Evolutionary conservation across 2,329 filamentous ascomycete species (phyloP).

Genomic region (Colletotrichum sansevieriae): DNA sequence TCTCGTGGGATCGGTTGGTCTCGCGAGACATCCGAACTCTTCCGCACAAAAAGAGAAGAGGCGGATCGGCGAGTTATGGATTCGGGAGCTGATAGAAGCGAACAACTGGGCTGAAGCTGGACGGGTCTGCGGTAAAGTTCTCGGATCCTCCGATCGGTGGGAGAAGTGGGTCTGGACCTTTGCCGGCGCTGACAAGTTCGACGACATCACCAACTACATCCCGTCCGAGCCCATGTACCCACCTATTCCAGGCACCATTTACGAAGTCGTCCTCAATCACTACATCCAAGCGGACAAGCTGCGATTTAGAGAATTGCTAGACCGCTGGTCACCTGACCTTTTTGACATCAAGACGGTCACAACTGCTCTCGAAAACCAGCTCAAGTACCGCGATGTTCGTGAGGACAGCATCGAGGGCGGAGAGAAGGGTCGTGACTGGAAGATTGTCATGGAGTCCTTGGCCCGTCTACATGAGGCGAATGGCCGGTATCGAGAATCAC

Average conservation of each 20-base stretch:
- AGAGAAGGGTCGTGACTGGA: constrained; percentile 84
- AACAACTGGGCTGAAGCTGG: constrained; percentile 84
- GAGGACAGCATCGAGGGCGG: constrained; percentile 83
- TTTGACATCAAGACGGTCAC: constrained; percentile 85
- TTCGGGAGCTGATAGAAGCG: constrained; percentile 83
- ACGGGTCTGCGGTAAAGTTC: constrained; percentile 83
- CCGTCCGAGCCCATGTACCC: constrained; percentile 83
- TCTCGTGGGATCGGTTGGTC: constrained; percentile 68
- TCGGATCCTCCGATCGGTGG: constrained; percentile 85
- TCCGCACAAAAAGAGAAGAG: constrained; percentile 85
- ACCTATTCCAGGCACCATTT: constrained; percentile 83
- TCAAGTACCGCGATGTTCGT: constrained; percentile 80
- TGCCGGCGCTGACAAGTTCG: constrained; percentile 85
- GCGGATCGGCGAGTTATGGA: constrained; percentile 92
- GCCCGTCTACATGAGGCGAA: constrained; percentile 87
- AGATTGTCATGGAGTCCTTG: constrained; percentile 86
- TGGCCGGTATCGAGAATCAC: constrained; percentile 84
- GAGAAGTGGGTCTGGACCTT: constrained; percentile 97
- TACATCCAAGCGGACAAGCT: constrained; percentile 85
- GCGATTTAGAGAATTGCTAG: constrained; percentile 82
- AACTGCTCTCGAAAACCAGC: constrained; percentile 83
- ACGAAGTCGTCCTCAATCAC: constrained; percentile 89
- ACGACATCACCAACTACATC: constrained; percentile 89
- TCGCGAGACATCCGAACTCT: constrained; percentile 36
- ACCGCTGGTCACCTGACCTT: constrained; percentile 85